A percentile compares a stretch with the other conserved stretches of the same genome.
These are phyloP conservation scores for Dactylis glomerata DNA, from an alignment of 176 grass and related monocot genomes.

Conservation along the genomic window DNA sequence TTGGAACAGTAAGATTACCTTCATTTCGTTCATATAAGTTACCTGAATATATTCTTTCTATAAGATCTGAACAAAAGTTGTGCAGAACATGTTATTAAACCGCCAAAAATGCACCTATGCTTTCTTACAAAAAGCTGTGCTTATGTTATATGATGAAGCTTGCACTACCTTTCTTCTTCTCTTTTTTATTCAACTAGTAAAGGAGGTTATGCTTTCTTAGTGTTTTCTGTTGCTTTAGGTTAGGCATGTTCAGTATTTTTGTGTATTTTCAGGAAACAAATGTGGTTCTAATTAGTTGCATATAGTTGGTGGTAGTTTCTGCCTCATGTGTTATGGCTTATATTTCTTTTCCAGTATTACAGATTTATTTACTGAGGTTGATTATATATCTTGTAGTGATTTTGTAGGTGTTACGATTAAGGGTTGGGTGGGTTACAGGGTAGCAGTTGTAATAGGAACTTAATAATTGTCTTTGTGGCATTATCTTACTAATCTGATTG, in stretches of 20 bases:
- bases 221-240: neutral
- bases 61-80: no score
- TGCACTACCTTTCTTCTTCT: no score
- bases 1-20: constrained; percentile 88
- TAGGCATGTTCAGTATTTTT: neutral
- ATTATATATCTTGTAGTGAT: neutral
- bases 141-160: no score
- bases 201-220: neutral
- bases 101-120: no score
- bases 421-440: neutral
- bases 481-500: constrained; percentile 6
- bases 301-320: neutral
- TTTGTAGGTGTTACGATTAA: neutral
- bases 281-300: neutral
- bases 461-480: neutral
- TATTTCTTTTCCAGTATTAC: neutral
- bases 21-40: constrained; percentile 7
- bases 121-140: no score
- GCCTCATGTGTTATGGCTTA: neutral
- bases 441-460: neutral
- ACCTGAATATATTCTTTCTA: neutral
- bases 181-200: no score
- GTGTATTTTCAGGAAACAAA: neutral
- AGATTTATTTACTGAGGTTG: neutral
- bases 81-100: no score